Evolutionary conservation across 139 green algal species (phyloP).

Genomic region (Desmodesmus armatus): DNA sequence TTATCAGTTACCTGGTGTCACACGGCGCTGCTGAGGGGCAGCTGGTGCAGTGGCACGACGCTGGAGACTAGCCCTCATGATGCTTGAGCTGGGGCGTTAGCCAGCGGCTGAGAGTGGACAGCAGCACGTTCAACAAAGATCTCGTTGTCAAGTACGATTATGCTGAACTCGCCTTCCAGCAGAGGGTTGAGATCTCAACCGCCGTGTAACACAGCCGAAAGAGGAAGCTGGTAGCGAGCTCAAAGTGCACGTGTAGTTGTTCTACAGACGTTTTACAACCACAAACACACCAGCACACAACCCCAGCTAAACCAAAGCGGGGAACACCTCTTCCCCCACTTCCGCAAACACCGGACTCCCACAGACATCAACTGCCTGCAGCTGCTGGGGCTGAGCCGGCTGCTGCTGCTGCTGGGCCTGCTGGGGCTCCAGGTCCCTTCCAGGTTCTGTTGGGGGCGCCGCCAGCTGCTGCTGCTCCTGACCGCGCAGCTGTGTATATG

Average conservation of each 20-base stretch:
- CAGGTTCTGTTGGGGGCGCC: background rate
- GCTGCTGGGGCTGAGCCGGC: background rate
- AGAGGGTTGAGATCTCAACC: too few species aligned
- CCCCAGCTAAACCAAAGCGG: background rate
- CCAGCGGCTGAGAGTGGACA: too few species aligned
- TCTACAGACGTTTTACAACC: too few species aligned
- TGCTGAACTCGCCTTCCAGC: too few species aligned
- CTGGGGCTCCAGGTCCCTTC: background rate
- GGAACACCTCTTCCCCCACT: background rate
- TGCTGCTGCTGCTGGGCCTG: background rate
- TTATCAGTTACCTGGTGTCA: background rate
- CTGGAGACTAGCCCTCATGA: background rate
- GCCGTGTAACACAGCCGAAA: too few species aligned
- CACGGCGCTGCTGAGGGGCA: background rate
- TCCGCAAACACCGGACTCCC: background rate
- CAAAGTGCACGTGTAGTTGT: too few species aligned
- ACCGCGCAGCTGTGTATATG: background rate
- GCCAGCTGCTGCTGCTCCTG: constrained; percentile 5
- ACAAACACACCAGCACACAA: background rate
- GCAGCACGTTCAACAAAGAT: too few species aligned
- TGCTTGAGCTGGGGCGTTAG: too few species aligned
- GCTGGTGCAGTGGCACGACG: background rate
- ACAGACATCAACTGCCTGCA: background rate
- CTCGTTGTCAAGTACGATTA: too few species aligned
- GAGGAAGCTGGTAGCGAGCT: too few species aligned